Evolutionary conservation across 352 stramenopile species (phyloP).

Genomic region (Globisporangium sylvaticum): DNA sequence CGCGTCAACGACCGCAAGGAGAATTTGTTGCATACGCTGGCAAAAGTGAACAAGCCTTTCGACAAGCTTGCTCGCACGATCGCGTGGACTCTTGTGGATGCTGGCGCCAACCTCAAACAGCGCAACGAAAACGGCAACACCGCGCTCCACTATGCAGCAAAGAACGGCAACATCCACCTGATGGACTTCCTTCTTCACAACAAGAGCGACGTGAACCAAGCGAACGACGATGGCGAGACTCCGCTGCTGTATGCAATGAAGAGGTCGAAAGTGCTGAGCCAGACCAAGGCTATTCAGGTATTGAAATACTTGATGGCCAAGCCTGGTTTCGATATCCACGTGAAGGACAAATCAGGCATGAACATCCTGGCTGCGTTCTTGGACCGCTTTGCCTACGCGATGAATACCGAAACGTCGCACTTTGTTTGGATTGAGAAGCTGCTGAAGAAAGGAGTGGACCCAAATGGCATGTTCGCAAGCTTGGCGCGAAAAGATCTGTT

Average conservation of each 20-base stretch:
- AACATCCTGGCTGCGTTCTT: conserved; percentile 54
- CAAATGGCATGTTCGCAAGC: conserved; percentile 44
- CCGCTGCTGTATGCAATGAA: conserved; percentile 57
- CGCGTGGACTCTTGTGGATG: conserved; percentile 66
- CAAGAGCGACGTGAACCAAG: conserved; percentile 35
- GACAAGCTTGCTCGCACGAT: conserved; percentile 48
- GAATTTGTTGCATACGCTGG: conserved; percentile 59
- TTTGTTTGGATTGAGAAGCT: conserved; percentile 49
- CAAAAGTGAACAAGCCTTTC: conserved; percentile 52
- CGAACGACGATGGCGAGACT: conserved; percentile 43
- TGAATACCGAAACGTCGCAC: conserved; percentile 20
- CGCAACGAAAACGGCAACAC: conserved; percentile 37
- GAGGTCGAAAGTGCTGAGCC: conserved; percentile 22
- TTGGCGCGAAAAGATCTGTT: conserved; percentile 30
- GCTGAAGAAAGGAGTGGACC: conserved; percentile 49
- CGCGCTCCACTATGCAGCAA: conserved; percentile 57
- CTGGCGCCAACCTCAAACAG: conserved; percentile 27
- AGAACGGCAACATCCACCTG: conserved; percentile 48
- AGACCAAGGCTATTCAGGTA: conserved; percentile 25
- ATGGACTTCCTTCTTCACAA: conserved; percentile 76
- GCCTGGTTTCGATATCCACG: conserved; percentile 33
- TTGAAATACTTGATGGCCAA: conserved; percentile 49
- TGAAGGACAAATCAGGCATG: conserved; percentile 32
- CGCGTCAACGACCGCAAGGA: conserved; percentile 42
- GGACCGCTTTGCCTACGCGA: conserved; percentile 44